Evolutionary conservation across 371 early-diverging fungal genomes (phyloP), one percentile per base, ranked within the genome.

Genomic region (Mortierella sp.): DNA sequence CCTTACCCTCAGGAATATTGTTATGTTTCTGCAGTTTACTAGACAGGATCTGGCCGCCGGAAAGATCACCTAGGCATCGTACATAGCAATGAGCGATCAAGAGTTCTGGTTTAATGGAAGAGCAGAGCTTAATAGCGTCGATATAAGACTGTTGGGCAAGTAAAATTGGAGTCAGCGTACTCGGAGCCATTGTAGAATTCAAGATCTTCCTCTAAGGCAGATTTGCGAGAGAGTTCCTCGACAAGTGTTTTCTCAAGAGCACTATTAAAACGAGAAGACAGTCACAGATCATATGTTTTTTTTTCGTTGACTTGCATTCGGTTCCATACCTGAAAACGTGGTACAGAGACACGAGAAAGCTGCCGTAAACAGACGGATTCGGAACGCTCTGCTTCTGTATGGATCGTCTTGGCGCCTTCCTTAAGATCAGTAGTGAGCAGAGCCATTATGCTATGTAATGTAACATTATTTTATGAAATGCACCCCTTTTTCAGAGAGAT

Each of bases 11-110:
- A 12, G 79, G 79, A 23, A 78, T 43, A 19, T 76, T 68, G 22
- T 88, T 83, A 37, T 79, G 71, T 66, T 88, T 89, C 68, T 88
- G 87, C 19, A 89, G 71, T 42, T 87, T 77, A 62, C 86, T 87
- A 56, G 87, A 82, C 55, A 91, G 58, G 51, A 89, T 88, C 63
- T 89, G 91, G 55, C 91, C 91, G 64, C 89, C 89, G 19, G 88
- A 87, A 54, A 91, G 78, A 67, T 91, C 91, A 61, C 91, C 91
- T 2, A 91, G 68, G 70, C 89, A 91, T 29, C 91, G 88, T 26
- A 88, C 83, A 59, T 91, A 91, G 61, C 87, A 82, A 64, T 89
- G 89, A 37, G 91, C 89, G 26, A 89, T 83, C 47, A 91, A 61
- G 10, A 89, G 78, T 35, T 86, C 88, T 32, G 90, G 89, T 61